Conservation (phyloP, 768 basidiomycete species). For the Boletus rex-veris region DNA sequence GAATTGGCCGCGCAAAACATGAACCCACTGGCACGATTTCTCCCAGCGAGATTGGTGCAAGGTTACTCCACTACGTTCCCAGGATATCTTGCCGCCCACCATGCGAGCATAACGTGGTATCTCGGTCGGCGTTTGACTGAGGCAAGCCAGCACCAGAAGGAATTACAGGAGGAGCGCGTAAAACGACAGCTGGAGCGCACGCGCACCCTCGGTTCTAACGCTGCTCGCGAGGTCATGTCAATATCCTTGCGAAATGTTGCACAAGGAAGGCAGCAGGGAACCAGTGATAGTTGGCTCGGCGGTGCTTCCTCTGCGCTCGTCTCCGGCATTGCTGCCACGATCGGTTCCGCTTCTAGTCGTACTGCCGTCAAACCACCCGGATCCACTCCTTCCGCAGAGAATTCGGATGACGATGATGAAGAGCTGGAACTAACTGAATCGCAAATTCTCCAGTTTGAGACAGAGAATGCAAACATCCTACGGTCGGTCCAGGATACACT, state of each 20-base stretch:
- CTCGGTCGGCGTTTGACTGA: conserved; percentile 78
- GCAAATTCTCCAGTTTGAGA: conserved; percentile 90
- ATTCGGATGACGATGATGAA: conserved; percentile 66
- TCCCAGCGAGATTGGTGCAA: conserved; percentile 67
- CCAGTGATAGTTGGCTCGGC: conserved; percentile 57
- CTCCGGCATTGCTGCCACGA: conserved; percentile 55
- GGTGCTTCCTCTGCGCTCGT: conserved; percentile 53
- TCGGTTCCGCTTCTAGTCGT: conserved; percentile 44
- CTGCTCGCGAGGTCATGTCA: conserved; percentile 57
- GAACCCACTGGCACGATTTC: conserved; percentile 63
- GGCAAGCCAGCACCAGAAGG: conserved; percentile 73
- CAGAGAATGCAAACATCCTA: conserved; percentile 85
- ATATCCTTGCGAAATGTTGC: conserved; percentile 35
- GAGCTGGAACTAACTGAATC: conserved; percentile 80
- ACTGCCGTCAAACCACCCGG: conserved; percentile 26
- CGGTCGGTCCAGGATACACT: conserved; percentile 82
- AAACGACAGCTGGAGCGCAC: conserved; percentile 84
- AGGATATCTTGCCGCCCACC: conserved; percentile 83
- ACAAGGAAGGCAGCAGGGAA: conserved; percentile 16
- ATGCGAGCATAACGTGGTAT: conserved; percentile 90
- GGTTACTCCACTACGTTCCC: conserved; percentile 50
- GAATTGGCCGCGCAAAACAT: conserved; percentile 63
- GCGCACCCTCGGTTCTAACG: conserved; percentile 78
- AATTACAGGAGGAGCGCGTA: conserved; percentile 92
- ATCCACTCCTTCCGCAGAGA: conserved; percentile 35